Conservation (phyloP, 345 rosid species). For the Clarkia xantiana region DNA sequence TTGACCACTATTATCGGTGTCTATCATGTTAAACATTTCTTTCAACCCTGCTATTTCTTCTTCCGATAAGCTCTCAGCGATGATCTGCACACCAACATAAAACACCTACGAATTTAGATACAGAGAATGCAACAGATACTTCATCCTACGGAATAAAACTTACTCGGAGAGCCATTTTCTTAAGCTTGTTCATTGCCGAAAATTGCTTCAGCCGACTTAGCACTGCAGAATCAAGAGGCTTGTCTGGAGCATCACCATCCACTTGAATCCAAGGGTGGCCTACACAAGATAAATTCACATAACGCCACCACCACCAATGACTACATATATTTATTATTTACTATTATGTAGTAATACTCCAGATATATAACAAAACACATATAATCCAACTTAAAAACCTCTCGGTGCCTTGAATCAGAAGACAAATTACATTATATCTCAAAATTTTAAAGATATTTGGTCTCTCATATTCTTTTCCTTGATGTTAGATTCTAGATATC, state of each 20-base stretch:
- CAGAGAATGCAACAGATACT: too few species aligned
- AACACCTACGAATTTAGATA: neutral
- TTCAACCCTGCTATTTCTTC: conserved; percentile 35
- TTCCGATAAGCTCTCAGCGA: conserved; percentile 36
- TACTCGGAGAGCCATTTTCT: conserved; percentile 30
- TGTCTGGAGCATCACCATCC: conserved; percentile 34
- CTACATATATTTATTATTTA: too few species aligned
- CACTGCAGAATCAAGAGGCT: conserved; percentile 35
- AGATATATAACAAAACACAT: too few species aligned
- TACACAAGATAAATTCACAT: conserved; percentile 6
- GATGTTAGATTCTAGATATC: too few species aligned
- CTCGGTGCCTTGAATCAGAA: too few species aligned
- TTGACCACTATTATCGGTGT: conserved; percentile 30
- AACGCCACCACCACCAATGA: too few species aligned
- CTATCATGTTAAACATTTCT: conserved; percentile 44
- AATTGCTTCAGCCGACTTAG: conserved; percentile 32
- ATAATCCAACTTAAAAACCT: too few species aligned
- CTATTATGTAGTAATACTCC: too few species aligned
- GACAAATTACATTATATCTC: too few species aligned
- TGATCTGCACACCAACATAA: conserved; percentile 14
- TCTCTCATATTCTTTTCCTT: too few species aligned
- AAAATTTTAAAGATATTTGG: too few species aligned
- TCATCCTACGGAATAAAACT: neutral
- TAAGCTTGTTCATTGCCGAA: conserved; percentile 37
- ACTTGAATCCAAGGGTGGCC: conserved; percentile 41